A percentile compares a stretch with the other conserved stretches of the same genome.
These are phyloP conservation scores for Sugiyamaella floridensis DNA, from an alignment of 805 yeast species.

Conservation along the genomic window DNA sequence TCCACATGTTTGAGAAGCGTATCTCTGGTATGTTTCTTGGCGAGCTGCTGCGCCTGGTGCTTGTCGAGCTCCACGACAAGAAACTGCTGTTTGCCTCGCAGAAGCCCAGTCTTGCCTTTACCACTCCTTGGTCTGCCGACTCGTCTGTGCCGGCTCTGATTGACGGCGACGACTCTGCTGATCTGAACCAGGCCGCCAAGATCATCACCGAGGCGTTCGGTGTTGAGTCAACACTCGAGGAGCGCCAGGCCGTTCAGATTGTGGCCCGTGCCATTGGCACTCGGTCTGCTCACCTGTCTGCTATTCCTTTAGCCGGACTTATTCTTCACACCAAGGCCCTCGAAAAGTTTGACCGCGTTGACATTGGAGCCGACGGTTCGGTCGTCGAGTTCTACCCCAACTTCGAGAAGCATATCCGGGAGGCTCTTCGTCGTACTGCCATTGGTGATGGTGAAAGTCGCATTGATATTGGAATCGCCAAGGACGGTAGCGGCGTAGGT, in stretches of 20 bases:
- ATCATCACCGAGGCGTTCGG: constrained; percentile 49
- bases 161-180: constrained; percentile 76
- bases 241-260: constrained; percentile 65
- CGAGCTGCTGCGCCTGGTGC: constrained; percentile 69
- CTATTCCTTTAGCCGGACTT: constrained; percentile 85
- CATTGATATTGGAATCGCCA: constrained; percentile 71
- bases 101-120: constrained; percentile 25
- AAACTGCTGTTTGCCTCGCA: constrained; percentile 45
- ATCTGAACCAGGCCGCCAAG: constrained; percentile 33
- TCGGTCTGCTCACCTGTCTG: constrained; percentile 85
- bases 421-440: constrained; percentile 49
- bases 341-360: constrained; percentile 65
- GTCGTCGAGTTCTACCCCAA: constrained; percentile 92
- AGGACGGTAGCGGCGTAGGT: constrained; percentile 96
- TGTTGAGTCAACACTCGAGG: constrained; percentile 51
- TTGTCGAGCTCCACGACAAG: constrained; percentile 55
- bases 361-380: constrained; percentile 93
- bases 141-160: constrained; percentile 81
- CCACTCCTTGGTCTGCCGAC: constrained; percentile 71
- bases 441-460: constrained; percentile 72
- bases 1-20: constrained; percentile 88
- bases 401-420: constrained; percentile 70
- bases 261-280: constrained; percentile 73
- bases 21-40: constrained; percentile 91
- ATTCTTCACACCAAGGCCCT: constrained; percentile 60